These are phyloP conservation scores for Starmerella bombicola DNA, from an alignment of 805 yeast species.

Conservation along the genomic window DNA sequence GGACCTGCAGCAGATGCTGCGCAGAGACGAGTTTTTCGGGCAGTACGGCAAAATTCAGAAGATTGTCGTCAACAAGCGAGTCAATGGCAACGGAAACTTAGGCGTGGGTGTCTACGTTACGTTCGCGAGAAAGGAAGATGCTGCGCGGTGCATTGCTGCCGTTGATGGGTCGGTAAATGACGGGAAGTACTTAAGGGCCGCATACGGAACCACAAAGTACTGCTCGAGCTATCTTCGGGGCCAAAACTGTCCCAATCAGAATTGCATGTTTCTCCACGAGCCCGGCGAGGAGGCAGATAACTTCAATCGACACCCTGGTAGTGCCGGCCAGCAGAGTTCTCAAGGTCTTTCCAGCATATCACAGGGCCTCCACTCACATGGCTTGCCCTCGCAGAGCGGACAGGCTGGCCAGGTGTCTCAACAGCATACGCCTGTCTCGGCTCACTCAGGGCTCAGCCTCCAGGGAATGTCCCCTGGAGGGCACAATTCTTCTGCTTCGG, in stretches of 20 bases:
- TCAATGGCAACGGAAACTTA: slow-evolving; percentile 47
- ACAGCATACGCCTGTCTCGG: background rate
- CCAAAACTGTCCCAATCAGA: slow-evolving; percentile 93
- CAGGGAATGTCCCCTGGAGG: background rate
- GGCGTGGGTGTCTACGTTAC: slow-evolving; percentile 95
- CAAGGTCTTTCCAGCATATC: background rate
- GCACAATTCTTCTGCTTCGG: background rate
- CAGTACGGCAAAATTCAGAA: slow-evolving; percentile 93
- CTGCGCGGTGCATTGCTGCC: slow-evolving; percentile 81
- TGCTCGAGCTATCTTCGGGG: slow-evolving; percentile 94
- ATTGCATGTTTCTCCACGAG: slow-evolving; percentile 97
- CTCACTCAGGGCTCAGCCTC: background rate
- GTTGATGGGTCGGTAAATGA: slow-evolving; percentile 88
- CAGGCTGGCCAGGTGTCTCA: no score
- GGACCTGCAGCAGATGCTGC: slow-evolving; percentile 64
- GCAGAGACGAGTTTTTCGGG: slow-evolving; percentile 92
- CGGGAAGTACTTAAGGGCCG: slow-evolving; percentile 81
- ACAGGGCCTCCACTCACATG: no score
- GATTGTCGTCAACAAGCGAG: slow-evolving; percentile 73
- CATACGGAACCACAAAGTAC: slow-evolving; percentile 96
- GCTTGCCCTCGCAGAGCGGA: no score
- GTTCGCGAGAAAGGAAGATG: slow-evolving; percentile 85
- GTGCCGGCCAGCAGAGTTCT: background rate
- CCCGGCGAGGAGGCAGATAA: slow-evolving; percentile 99
- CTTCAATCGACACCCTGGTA: slow-evolving; percentile 52